Conservation (phyloP, 495 filamentous ascomycete species). For the Oidiodendron maius region DNA sequence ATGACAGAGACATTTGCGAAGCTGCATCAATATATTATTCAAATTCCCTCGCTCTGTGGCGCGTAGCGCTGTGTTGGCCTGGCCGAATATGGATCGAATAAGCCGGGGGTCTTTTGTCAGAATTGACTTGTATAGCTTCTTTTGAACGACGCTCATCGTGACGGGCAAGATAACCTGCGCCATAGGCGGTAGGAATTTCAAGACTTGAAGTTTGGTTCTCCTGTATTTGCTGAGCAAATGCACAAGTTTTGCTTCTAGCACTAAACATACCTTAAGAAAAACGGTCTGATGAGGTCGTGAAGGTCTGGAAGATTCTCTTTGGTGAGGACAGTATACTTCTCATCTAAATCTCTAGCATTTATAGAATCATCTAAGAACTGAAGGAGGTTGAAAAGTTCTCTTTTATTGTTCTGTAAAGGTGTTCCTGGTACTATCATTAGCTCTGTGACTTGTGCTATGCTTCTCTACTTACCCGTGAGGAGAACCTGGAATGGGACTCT, state of each 20-base stretch:
- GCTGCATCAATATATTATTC: constrained; percentile 91
- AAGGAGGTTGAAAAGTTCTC: constrained; percentile 90
- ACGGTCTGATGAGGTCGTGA: constrained; percentile 80
- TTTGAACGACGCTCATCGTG: constrained; percentile 86
- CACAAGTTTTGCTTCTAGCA: not conserved
- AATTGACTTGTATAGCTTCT: constrained; percentile 92
- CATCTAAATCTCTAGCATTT: constrained; percentile 66
- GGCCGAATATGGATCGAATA: constrained; percentile 75
- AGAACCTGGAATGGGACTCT: constrained; percentile 76
- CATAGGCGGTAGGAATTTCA: constrained; percentile 87
- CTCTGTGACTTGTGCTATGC: too few relatives aligned
- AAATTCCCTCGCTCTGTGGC: constrained; percentile 67
- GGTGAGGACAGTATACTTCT: constrained; percentile 42
- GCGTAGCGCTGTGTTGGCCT: constrained; percentile 47
- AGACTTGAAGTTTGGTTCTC: constrained; percentile 82
- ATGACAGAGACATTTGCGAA: constrained; percentile 91
- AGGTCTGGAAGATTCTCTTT: constrained; percentile 74
- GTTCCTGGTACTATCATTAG: too few relatives aligned
- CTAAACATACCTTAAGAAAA: constrained; percentile 37
- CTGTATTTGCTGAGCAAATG: constrained; percentile 19
- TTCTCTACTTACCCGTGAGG: constrained; percentile 65
- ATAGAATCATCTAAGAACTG: constrained; percentile 75
- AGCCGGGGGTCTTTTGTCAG: constrained; percentile 81
- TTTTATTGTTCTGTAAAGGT: constrained; percentile 89
- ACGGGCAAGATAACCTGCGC: constrained; percentile 92